phyloP scores from a whole-genome alignment of 192 early-diverging fungal genomes.

The Backusella macrospora region DNA sequence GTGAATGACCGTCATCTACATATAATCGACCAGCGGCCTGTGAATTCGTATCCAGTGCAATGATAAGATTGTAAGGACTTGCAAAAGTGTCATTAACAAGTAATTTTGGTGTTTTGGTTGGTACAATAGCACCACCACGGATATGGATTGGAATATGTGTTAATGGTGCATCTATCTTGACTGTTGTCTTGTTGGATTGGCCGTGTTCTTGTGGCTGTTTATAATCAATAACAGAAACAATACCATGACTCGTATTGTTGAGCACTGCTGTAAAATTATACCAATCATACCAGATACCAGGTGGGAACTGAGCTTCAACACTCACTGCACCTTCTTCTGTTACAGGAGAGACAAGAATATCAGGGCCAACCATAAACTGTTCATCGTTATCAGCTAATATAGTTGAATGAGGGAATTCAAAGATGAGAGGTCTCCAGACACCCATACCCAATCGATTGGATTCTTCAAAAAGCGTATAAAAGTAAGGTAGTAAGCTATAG shows the following conservation, averaged over 20 bases:
- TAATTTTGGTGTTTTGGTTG: conserved; percentile 48
- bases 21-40: conserved; percentile 56
- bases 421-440: conserved; percentile 58
- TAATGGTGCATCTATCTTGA: conserved; percentile 46
- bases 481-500: conserved; percentile 64
- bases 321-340: conserved; percentile 45
- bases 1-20: conserved; percentile 63
- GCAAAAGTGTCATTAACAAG: conserved; percentile 48
- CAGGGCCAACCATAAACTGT: conserved; percentile 64
- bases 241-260: neutral
- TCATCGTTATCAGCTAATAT: conserved; percentile 46
- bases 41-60: conserved; percentile 55
- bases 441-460: conserved; percentile 56
- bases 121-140: conserved; percentile 62
- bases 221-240: neutral
- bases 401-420: conserved; percentile 47
- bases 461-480: conserved; percentile 56
- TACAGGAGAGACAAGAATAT: conserved; percentile 62
- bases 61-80: conserved; percentile 48
- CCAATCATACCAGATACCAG: conserved; percentile 67
- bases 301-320: conserved; percentile 66
- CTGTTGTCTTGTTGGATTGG: conserved; percentile 2
- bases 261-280: conserved; percentile 38
- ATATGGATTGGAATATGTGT: conserved; percentile 65
- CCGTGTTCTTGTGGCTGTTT: no score